Evolutionary conservation across 2,329 filamentous ascomycete species (phyloP).

Genomic region (Neoscytalidium dimidiatum): DNA sequence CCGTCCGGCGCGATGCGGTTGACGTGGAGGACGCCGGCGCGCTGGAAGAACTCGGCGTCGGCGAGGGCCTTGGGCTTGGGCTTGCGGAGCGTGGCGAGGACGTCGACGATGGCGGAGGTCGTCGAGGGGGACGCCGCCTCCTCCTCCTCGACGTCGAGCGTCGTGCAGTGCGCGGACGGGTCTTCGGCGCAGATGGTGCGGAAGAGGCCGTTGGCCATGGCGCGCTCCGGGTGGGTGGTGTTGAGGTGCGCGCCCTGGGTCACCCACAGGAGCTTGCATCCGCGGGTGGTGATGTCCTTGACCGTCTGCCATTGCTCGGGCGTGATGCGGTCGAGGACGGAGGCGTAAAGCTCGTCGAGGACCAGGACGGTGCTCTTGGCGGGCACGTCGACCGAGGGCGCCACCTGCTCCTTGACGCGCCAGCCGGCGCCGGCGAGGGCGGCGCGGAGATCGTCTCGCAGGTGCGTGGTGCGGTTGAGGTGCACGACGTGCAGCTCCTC

Average conservation of each 20-base stretch:
- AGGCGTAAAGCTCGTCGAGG: conserved; percentile 1
- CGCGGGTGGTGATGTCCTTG: background rate
- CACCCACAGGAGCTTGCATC: background rate
- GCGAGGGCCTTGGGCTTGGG: background rate
- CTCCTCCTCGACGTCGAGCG: conserved; percentile 1
- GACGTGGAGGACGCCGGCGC: background rate
- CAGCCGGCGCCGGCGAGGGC: background rate
- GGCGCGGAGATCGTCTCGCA: background rate
- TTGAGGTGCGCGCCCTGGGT: conserved; percentile 1
- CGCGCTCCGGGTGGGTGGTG: background rate
- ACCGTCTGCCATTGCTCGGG: background rate
- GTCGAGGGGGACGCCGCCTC: background rate
- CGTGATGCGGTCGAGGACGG: background rate
- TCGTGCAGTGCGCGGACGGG: background rate
- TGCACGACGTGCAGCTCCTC: background rate
- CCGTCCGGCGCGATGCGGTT: background rate
- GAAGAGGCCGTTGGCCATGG: background rate
- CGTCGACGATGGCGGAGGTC: background rate
- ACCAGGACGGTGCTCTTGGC: conserved; percentile 9
- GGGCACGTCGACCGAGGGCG: background rate
- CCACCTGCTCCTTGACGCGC: background rate
- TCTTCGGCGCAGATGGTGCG: conserved; percentile 10
- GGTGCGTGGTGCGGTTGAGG: background rate
- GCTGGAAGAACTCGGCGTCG: conserved; percentile 3
- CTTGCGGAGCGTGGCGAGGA: background rate